Conservation (phyloP, 306 rosid genomes). For the Quercus gilva region DNA sequence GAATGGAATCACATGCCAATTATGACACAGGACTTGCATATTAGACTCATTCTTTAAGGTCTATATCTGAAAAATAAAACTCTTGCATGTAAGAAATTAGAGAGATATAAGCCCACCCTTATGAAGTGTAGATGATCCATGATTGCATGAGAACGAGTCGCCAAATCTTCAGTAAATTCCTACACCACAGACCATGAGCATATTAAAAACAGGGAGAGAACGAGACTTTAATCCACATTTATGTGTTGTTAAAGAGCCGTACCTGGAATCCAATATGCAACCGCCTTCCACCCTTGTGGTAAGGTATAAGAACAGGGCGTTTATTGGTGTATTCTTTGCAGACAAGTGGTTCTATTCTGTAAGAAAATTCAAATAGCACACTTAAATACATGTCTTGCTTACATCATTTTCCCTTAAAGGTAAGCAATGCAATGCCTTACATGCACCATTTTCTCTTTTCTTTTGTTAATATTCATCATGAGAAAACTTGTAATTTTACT, state of each 20-base stretch:
- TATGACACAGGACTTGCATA: neutral
- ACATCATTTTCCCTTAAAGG: neutral
- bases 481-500: no score
- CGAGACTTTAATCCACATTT: neutral
- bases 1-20: neutral
- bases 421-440: neutral
- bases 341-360: constrained; percentile 95
- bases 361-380: constrained; percentile 9
- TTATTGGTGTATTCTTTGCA: constrained; percentile 68
- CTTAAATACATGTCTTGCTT: neutral
- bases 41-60: neutral
- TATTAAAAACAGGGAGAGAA: constrained; percentile 12
- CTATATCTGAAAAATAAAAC: neutral
- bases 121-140: constrained; percentile 58
- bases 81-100: neutral
- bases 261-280: constrained; percentile 96
- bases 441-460: neutral
- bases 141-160: constrained; percentile 71
- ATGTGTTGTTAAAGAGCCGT: constrained; percentile 11
- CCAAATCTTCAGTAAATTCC: constrained; percentile 90
- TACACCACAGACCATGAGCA: constrained; percentile 22
- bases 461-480: neutral
- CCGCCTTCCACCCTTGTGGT: constrained; percentile 95
- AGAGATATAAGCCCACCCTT: constrained; percentile 52
- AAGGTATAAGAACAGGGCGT: constrained; percentile 88